Evolutionary conservation across 768 basidiomycete genomes (phyloP), one percentile per base, ranked within the genome.

Genomic region (Russula ochroleuca): DNA sequence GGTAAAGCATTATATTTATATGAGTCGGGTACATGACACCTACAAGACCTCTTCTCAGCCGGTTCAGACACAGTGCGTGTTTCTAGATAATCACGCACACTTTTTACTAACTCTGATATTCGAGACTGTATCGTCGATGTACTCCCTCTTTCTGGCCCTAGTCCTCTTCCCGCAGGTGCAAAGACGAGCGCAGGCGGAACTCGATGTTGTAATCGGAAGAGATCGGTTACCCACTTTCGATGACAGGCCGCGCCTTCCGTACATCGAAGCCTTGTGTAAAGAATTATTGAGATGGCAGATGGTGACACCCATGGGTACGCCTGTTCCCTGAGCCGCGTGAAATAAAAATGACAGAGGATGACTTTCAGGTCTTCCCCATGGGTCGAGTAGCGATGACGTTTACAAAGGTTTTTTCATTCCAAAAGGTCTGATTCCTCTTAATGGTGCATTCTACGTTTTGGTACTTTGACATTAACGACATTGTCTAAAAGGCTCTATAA

Each of bases 171-270:
- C 62, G 9, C 45, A 56, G 2, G 57, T 66, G 14, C 62, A 64
- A 53, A 56, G 19, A 19, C 57, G 53, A 11, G 65, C 65, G 2
- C 65, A 74, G 63, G 66, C 35, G 11, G 72, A 75, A 48, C 59
- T 75, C 15, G 73, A 73, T 55, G 31, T 41, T 7, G 68, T 73
- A 37, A 41, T 73, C 3, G 72, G 72, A 13, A 28, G 58, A 31
- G 66, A 70, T 9, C 55, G 73, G 37, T 51, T 76, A 14, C 75
- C 75, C 2, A 70, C 64, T 17, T 65, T 72, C 25, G 55, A 57
- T 4, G 73, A 74, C 48, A 63, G 70, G 28, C 40, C 48, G 19
- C 31, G 57, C 13, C 52, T 53, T 37, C 52, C 52, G 1, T 53
- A 53, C 35, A 15, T 53, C 4, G 52, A 53, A 37, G 52, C 52